A percentile compares a stretch with the other conserved stretches of the same genome.
Conservation (phyloP, 2,329 filamentous ascomycete genomes). For the Arthrobotrys sinensis region DNA sequence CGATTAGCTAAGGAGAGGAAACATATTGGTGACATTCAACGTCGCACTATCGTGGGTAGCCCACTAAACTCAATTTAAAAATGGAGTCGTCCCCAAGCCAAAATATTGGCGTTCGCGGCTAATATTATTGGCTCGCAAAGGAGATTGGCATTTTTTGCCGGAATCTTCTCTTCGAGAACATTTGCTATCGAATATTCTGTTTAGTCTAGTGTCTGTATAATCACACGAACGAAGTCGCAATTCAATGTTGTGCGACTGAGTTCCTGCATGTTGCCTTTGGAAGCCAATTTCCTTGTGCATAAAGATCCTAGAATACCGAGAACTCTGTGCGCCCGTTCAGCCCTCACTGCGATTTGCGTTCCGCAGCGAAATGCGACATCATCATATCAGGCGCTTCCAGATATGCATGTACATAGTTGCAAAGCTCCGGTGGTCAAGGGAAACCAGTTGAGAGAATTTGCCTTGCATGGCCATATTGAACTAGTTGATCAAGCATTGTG, state of each 20-base stretch:
- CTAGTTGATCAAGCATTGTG: neutral
- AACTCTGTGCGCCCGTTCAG: conserved; percentile 33
- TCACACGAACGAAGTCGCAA: conserved; percentile 41
- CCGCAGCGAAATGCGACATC: conserved; percentile 37
- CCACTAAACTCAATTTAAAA: conserved; percentile 53
- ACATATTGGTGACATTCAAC: conserved; percentile 58
- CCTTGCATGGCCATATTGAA: neutral
- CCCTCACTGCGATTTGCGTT: conserved; percentile 8
- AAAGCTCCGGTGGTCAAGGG: conserved; percentile 17
- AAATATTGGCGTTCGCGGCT: conserved; percentile 43
- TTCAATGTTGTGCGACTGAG: conserved; percentile 38
- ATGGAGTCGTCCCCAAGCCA: conserved; percentile 27
- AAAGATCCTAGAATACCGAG: conserved; percentile 15
- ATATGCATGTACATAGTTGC: conserved; percentile 2
- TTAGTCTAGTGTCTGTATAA: neutral
- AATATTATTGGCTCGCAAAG: conserved; percentile 40
- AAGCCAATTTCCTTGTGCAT: conserved; percentile 52
- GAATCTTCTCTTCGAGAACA: conserved; percentile 41
- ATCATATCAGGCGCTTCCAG: conserved; percentile 39
- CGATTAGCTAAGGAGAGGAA: conserved; percentile 46
- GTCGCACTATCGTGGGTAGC: conserved; percentile 48
- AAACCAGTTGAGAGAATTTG: conserved; percentile 6
- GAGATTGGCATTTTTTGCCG: conserved; percentile 39
- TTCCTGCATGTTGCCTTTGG: conserved; percentile 44
- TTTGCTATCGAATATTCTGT: neutral